Base-by-base conservation (phyloP, 148 eudicot genomes). In the Rhododendron ovatum region DNA sequence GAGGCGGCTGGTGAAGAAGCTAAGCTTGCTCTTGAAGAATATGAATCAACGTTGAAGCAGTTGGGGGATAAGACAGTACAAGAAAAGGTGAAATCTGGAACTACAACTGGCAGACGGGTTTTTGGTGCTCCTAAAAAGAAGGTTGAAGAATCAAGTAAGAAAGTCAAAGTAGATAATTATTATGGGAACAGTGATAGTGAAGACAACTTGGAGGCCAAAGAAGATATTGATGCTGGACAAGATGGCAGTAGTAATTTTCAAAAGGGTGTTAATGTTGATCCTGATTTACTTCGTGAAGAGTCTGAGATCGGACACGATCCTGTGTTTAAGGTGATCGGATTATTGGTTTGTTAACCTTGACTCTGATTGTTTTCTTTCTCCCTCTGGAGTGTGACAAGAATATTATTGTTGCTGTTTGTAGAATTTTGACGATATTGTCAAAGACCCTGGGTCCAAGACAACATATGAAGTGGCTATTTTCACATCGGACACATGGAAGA, bases 1-100 rank as follows among this genome's bases (percentile, higher is more conserved):
- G 94, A 92, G 80, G 94, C 94, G 78, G 98, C 98, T 55, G 90
- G 85, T 88, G 94, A 94, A 91, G 99, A 98, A 94, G 98, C 98
- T 55, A 91, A 88, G 84, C 88, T 85, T 89, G 98, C 98, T 87
- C 90, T 95, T 59, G 90, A 94, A 71, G 98, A 95, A 71, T 98
- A 91, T 86, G 96, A 98, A 61, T 87, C 87, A 65, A 90, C 93
- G 43, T 87, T 95, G 87, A 91, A 91, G 81, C 89, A 91, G 77
- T 87, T 85, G 67, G 91, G 87, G 45, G 93, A 87, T 86, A 84
- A 87, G 83, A 91, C 26, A 73, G 89, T 84, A 37, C 85, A 41
- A 50, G 86, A 88, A 89, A 87, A 84, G 47, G 39, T 37, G 74
- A 88, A 91, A 73, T 86, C 28, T 57, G 90, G 85, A 85, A 76